These are phyloP conservation scores for Citrullus amarus DNA, from an alignment of 306 rosid species.

Conservation along the genomic window DNA sequence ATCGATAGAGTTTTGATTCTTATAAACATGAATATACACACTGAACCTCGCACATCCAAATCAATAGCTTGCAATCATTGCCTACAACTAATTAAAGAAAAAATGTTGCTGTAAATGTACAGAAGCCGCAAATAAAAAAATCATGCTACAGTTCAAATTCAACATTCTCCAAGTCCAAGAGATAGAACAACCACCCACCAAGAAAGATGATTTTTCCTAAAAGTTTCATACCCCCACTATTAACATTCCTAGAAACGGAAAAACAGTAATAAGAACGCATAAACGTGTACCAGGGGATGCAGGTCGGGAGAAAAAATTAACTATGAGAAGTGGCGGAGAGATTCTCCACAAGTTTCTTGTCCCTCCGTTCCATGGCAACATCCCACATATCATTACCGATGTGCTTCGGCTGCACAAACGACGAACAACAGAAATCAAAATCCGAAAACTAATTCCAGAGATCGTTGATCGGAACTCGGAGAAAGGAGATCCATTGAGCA, in stretches of 20 bases:
- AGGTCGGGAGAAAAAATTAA: not conserved
- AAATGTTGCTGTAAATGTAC: not conserved
- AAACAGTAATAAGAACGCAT: not conserved
- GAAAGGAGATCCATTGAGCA: not conserved
- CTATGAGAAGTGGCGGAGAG: constrained; percentile 25
- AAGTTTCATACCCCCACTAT: not conserved
- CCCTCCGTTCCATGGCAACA: constrained; percentile 93
- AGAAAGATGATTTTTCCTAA: not conserved
- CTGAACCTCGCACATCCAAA: not conserved
- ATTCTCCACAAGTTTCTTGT: constrained; percentile 65
- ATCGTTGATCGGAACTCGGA: not conserved
- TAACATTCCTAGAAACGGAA: not conserved
- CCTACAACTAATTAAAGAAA: not conserved
- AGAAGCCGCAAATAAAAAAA: not conserved
- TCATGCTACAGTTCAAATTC: not conserved
- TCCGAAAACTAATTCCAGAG: not conserved
- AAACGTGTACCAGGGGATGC: not conserved
- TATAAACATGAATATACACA: not conserved
- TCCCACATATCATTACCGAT: constrained; percentile 90
- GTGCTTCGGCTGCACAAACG: constrained; percentile 71
- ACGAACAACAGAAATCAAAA: not conserved
- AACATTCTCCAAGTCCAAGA: not conserved
- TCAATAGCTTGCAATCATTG: not conserved
- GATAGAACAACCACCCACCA: not conserved
- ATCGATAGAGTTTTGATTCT: not conserved